phyloP scores from a whole-genome alignment of 768 basidiomycete species.

The Tricholoma saponaceum region DNA sequence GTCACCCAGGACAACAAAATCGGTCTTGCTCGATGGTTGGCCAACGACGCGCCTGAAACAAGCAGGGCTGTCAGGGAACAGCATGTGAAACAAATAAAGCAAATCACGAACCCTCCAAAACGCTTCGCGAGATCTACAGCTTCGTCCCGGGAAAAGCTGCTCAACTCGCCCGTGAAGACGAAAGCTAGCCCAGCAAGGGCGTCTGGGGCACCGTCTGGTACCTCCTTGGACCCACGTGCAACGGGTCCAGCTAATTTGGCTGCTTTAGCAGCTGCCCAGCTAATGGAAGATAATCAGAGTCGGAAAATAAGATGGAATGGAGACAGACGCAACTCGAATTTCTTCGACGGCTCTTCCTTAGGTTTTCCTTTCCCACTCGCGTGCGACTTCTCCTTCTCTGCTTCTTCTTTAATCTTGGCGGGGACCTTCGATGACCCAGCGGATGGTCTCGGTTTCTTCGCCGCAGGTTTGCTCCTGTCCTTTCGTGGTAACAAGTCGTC shows the following conservation, averaged over 20 bases:
- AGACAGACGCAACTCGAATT: conserved; percentile 26
- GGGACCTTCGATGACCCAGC: neutral
- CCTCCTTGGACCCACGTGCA: conserved; percentile 64
- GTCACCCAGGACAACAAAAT: conserved; percentile 83
- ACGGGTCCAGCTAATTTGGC: conserved; percentile 58
- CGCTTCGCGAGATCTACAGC: conserved; percentile 87
- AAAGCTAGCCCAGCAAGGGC: conserved; percentile 85
- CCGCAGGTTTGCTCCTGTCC: conserved; percentile 11
- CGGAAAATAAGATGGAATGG: neutral
- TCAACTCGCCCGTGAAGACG: conserved; percentile 94
- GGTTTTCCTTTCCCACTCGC: conserved; percentile 14
- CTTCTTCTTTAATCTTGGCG: conserved; percentile 7
- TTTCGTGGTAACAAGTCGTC: conserved; percentile 12
- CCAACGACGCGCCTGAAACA: conserved; percentile 70
- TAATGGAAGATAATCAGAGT: conserved; percentile 7
- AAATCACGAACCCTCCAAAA: conserved; percentile 74
- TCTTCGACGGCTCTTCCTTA: conserved; percentile 15
- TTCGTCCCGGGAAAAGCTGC: conserved; percentile 84
- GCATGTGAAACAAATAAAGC: neutral
- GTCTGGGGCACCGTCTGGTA: conserved; percentile 67
- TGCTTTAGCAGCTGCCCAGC: conserved; percentile 48
- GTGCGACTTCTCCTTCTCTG: conserved; percentile 8
- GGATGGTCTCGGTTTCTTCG: conserved; percentile 13
- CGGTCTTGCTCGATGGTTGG: conserved; percentile 87
- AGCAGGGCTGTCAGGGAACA: neutral